Base-by-base conservation (phyloP, 2,329 filamentous ascomycete species). In the Tolypocladium sp. region DNA sequence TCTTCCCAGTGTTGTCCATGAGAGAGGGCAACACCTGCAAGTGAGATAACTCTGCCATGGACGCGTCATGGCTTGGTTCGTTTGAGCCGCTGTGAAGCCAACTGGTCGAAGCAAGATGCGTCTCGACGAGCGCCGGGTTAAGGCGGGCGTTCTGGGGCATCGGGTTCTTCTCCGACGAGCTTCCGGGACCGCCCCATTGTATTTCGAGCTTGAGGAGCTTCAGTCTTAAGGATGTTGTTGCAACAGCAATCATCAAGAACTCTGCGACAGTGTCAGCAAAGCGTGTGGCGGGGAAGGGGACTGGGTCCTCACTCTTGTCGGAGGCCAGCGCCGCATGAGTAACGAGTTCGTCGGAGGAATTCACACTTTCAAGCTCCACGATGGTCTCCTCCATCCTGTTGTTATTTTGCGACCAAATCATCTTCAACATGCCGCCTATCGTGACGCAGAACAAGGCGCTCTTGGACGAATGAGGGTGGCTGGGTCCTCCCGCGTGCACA, bases 401-500 rank as follows among this genome's bases (percentile, higher is more conserved):
- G 70, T 86, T 91, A 51, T 84, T 86, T 63, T 92, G 90, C 46
- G 89, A 84, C 75, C 88, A 96, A 55, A 92, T 81, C 67, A 97
- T 79, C 66, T 87, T 88, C 58, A 97, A 77, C 55, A 84, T 75
- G 9, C 90, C 91, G 65, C 86, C 86, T 52, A 86, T 83, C 37
- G 90, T 94, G 57, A 96, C 82, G 63, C 87, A 89, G 15, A 96
- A 73, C 51, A 97, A 74, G 1, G 90, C 89, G 55, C 89, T 88
- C 70, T 90, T 91, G 57, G 80, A 79, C 2, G 84, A 79, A 60
- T 84, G 82, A 0, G 89, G 88, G 70, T 96, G 91, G 61, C 83
- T 87, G 5, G 92, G 90, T 3, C 88, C 88, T 49, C 85, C 80
- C 12, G 85, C 84, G 42, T 85, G 82, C 40, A 87, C 80, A 57